Evolutionary conservation across 2,329 filamentous ascomycete species (phyloP).

Genomic region (Aspergillus brasiliensis): DNA sequence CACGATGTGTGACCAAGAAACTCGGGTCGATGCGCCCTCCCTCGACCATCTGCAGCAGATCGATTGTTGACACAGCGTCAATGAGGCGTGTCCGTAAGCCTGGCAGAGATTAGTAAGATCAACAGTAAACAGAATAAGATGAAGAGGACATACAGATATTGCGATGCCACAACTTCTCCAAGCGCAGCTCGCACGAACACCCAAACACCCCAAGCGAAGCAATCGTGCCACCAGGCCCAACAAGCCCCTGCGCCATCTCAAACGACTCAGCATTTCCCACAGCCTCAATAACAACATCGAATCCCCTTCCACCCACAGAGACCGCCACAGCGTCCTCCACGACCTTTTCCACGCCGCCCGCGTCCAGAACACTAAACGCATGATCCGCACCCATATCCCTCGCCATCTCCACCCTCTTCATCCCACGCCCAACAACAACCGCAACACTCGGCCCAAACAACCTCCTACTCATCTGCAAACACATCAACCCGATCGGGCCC

Average conservation of each 20-base stretch:
- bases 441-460: constrained; percentile 57
- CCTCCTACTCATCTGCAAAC: constrained; percentile 54
- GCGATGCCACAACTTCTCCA: constrained; percentile 58
- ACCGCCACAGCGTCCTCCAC: constrained; percentile 41
- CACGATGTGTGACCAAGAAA: constrained; percentile 19
- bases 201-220: constrained; percentile 63
- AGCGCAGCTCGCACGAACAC: constrained; percentile 52
- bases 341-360: constrained; percentile 27
- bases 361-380: constrained; percentile 47
- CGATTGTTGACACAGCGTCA: constrained; percentile 6
- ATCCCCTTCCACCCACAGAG: constrained; percentile 54
- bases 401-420: constrained; percentile 51
- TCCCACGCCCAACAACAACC: constrained; percentile 56
- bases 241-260: constrained; percentile 55
- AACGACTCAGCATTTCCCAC: constrained; percentile 59
- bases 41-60: constrained; percentile 14
- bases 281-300: constrained; percentile 61
- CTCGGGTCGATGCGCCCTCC: constrained; percentile 10
- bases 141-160: constrained; percentile 51
- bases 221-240: constrained; percentile 57
- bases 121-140: background rate
- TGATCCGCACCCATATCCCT: constrained; percentile 53
- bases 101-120: background rate
- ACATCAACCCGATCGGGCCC: constrained; percentile 59
- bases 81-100: constrained; percentile 14